These are phyloP conservation scores for Amaranthus tricolor DNA, from an alignment of 179 eudicot species.

Conservation along the genomic window DNA sequence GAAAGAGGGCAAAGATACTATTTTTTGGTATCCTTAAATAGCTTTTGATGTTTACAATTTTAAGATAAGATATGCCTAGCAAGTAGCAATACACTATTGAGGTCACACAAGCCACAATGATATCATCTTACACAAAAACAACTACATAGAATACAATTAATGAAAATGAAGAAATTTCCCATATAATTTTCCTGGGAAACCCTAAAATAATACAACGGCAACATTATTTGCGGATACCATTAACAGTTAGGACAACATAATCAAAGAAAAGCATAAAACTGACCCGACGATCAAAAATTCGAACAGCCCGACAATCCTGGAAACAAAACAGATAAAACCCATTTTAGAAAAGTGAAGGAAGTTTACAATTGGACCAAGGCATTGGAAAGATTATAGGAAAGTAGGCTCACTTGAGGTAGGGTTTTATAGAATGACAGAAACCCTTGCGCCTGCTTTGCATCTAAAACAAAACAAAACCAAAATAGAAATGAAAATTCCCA, in stretches of 20 bases:
- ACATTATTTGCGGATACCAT: background rate
- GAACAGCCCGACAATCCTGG: conserved; percentile 71
- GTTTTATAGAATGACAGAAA: conserved; percentile 86
- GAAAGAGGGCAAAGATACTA: background rate
- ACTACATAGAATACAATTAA: background rate
- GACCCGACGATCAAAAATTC: conserved; percentile 93
- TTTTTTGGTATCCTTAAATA: background rate
- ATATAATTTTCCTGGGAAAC: background rate
- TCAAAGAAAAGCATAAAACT: conserved; percentile 20
- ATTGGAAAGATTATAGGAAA: background rate
- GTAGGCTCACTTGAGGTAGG: conserved; percentile 54
- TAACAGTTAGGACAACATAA: background rate
- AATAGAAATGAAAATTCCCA: background rate
- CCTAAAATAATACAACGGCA: background rate
- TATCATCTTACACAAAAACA: background rate
- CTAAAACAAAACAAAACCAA: conserved; percentile 32
- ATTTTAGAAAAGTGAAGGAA: background rate
- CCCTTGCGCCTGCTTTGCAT: conserved; percentile 95
- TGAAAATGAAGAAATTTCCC: background rate
- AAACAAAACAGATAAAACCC: conserved; percentile 22
- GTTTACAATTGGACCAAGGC: background rate
- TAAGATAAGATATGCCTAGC: background rate
- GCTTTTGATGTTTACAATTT: background rate
- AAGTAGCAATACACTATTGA: background rate
- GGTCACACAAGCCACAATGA: background rate